Evolutionary conservation across 2,329 filamentous ascomycete species (phyloP), one percentile per base, ranked within the genome.

Genomic region (Tolypocladium tropicale): DNA sequence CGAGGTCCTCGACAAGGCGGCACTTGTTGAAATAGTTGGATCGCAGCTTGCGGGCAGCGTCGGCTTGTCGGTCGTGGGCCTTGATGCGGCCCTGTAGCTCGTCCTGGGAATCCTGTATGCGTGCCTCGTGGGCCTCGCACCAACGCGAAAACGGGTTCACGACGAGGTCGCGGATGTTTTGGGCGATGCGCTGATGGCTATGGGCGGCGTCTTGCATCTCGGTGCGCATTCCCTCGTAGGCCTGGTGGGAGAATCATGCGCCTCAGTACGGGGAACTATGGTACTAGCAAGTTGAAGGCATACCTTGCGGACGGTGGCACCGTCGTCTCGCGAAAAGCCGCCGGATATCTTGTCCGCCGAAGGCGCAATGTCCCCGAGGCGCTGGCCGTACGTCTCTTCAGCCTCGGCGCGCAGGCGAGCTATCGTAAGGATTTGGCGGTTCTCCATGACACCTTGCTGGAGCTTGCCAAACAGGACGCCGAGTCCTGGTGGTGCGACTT

Each of bases 11-110:
- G 7, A 97, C 88, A 59, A 96, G 78, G 53, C 95, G 87, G 70
- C 94, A 99, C 75, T 97, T 99, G 78, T 97, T 99, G 81, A 97
- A 97, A 74, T 99, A 99, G 64, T 90, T 89, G 72, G 89, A 96
- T 61, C 94, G 85, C 64, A 96, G 82, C 75, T 97, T 97, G 79
- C 91, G 90, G 59, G 96, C 90, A 23, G 82, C 72, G 60, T 99
- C 94, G 57, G 88, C 87, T 72, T 99, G 95, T 63, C 89, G 89
- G 69, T 96, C 90, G 71, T 97, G 91, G 59, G 89, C 82, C 77
- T 96, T 96, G 73, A 97, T 92, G 57, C 90, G 88, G 52, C 79
- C 75, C 72, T 97, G 93, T 25, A 99, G 82, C 65, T 96, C 92
- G 64, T 97, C 94, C 70, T 99, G 93, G 25, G 91, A 96, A 66